These are phyloP conservation scores for Apiospora phragmitis DNA, from an alignment of 2,329 filamentous ascomycete genomes.

Conservation along the genomic window DNA sequence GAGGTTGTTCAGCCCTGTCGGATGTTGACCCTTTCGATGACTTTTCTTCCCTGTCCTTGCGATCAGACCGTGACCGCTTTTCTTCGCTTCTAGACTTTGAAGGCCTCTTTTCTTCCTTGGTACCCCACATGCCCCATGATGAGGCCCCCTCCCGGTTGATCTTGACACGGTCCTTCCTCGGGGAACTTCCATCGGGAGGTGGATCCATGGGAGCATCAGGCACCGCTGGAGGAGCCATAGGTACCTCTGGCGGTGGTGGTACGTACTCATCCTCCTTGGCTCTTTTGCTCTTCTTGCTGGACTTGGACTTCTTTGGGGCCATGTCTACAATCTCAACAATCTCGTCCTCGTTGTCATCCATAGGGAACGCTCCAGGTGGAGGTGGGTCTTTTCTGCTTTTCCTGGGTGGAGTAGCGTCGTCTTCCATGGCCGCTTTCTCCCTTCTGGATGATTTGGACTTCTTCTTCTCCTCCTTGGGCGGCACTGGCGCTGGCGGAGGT, in stretches of 20 bases:
- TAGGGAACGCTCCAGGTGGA: slow-evolving; percentile 32
- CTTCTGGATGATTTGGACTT: slow-evolving; percentile 39
- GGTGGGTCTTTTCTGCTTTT: slow-evolving; percentile 19
- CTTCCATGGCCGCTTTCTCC: slow-evolving; percentile 35
- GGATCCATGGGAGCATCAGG: slow-evolving; percentile 47
- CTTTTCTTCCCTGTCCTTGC: slow-evolving; percentile 64
- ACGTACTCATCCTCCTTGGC: slow-evolving; percentile 29
- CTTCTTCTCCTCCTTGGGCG: slow-evolving; percentile 42
- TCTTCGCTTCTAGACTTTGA: slow-evolving; percentile 69
- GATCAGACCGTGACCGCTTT: slow-evolving; percentile 46
- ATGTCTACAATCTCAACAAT: slow-evolving; percentile 54
- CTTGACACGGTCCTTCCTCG: slow-evolving; percentile 75
- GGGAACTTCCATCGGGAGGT: slow-evolving; percentile 57
- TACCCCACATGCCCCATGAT: slow-evolving; percentile 75
- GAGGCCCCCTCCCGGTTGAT: slow-evolving; percentile 69
- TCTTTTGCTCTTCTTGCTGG: slow-evolving; percentile 42
- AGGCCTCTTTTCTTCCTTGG: slow-evolving; percentile 49
- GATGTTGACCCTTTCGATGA: slow-evolving; percentile 70
- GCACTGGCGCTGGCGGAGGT: slow-evolving; percentile 34
- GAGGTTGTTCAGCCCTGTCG: slow-evolving; percentile 61
- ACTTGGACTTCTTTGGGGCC: slow-evolving; percentile 39
- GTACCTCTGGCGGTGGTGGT: slow-evolving; percentile 25
- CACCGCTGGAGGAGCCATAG: slow-evolving; percentile 46
- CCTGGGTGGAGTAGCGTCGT: slow-evolving; percentile 12
- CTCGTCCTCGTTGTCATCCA: slow-evolving; percentile 38